A percentile compares a stretch with the other conserved stretches of the same genome.
Evolutionary conservation across 352 stramenopile genomes (phyloP).

Genomic region (Globisporangium viniferum): DNA sequence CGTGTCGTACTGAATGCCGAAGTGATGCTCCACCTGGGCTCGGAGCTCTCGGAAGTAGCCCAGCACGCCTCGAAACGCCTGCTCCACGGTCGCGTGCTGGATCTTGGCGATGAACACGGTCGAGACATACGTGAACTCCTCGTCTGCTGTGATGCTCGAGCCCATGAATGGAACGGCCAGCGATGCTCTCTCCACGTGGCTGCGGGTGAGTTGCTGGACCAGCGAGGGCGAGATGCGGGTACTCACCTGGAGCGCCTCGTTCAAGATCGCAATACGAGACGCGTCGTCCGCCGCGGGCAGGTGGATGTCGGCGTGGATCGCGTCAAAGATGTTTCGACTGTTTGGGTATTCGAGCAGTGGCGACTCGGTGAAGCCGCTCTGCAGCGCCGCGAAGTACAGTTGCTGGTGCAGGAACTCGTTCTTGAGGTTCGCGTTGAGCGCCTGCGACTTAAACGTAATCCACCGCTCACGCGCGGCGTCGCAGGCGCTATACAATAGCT

Average conservation of each 20-base stretch:
- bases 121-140: slow-evolving; percentile 6
- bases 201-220: background rate
- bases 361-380: slow-evolving; percentile 2
- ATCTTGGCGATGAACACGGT: slow-evolving; percentile 7
- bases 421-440: background rate
- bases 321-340: background rate
- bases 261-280: background rate
- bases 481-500: background rate
- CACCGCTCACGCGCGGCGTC: background rate
- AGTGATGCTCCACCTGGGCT: slow-evolving; percentile 1
- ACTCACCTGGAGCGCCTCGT: background rate
- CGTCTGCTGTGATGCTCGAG: background rate
- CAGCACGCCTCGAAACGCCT: background rate
- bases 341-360: slow-evolving; percentile 2
- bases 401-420: background rate
- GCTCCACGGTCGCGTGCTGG: background rate
- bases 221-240: background rate
- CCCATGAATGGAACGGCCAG: slow-evolving; percentile 3
- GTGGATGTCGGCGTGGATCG: background rate
- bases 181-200: background rate
- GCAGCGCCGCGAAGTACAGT: background rate
- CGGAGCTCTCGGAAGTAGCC: background rate
- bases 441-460: background rate
- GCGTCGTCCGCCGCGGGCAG: background rate
- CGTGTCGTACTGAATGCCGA: slow-evolving; percentile 6